Percentiles rank a stretch among this genome's conserved stretches.
These are phyloP conservation scores for Astraeus odoratus DNA, from an alignment of 768 basidiomycete genomes.

Conservation along the genomic window DNA sequence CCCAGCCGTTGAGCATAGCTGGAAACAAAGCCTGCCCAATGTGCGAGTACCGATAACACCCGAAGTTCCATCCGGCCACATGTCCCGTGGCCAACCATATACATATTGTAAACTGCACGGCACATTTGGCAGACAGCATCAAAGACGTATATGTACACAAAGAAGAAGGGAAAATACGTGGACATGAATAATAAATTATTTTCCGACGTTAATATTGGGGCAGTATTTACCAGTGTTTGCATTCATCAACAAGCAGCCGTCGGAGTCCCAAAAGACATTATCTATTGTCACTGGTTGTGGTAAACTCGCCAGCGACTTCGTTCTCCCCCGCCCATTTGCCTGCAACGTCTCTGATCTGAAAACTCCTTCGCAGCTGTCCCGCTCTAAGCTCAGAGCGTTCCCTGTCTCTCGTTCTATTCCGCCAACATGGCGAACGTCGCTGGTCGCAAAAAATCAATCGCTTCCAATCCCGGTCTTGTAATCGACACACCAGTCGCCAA, in stretches of 20 bases:
- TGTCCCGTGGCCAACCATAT: too few species aligned
- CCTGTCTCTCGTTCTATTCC: constrained; percentile 9
- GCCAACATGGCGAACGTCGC: constrained; percentile 44
- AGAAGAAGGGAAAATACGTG: too few species aligned
- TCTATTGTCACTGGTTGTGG: constrained; percentile 10
- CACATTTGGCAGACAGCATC: too few species aligned
- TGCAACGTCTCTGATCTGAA: not conserved
- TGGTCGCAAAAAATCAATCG: constrained; percentile 76
- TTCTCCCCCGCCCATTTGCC: not conserved
- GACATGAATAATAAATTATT: too few species aligned
- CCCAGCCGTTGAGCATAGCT: too few species aligned
- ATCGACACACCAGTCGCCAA: constrained; percentile 72
- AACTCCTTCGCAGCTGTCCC: constrained; percentile 1
- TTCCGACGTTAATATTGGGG: constrained; percentile 9
- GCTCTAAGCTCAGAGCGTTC: not conserved
- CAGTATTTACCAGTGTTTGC: constrained; percentile 22
- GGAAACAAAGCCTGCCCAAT: too few species aligned
- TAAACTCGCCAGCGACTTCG: not conserved
- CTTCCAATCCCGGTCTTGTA: constrained; percentile 53
- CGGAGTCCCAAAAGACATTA: constrained; percentile 28
- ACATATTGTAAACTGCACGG: too few species aligned
- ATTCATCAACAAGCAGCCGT: constrained; percentile 18
- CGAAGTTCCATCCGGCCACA: too few species aligned
- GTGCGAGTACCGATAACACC: too few species aligned
- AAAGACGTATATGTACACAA: too few species aligned